These are phyloP conservation scores for Populus pruinosa DNA, from an alignment of 345 rosid species.

Conservation along the genomic window DNA sequence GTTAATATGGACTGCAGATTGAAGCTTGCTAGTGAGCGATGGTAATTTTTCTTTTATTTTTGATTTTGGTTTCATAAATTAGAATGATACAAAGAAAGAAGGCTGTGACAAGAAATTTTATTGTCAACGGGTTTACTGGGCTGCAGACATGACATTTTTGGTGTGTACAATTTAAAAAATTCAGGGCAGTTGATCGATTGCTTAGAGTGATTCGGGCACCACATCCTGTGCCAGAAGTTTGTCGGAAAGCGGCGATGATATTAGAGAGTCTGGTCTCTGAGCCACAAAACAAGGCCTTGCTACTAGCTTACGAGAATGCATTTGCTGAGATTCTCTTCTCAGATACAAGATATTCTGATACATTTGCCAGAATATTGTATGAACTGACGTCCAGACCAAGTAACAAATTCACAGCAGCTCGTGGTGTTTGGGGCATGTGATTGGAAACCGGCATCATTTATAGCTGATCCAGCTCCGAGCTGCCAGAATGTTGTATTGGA, in stretches of 20 bases:
- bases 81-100: background rate
- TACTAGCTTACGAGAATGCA: constrained; percentile 82
- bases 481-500: background rate
- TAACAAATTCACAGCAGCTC: constrained; percentile 76
- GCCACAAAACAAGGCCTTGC: constrained; percentile 77
- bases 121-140: background rate
- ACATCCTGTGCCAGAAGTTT: constrained; percentile 91
- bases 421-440: constrained; percentile 93
- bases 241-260: constrained; percentile 93
- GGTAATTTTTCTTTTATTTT: constrained; percentile 34
- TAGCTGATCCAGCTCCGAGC: background rate
- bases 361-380: constrained; percentile 84
- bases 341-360: constrained; percentile 79
- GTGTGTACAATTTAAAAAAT: constrained; percentile 6
- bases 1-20: constrained; percentile 94
- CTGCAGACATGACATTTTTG: background rate
- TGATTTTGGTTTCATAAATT: background rate
- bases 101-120: background rate
- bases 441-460: constrained; percentile 3
- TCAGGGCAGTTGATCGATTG: constrained; percentile 92
- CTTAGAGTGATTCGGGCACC: constrained; percentile 77
- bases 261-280: constrained; percentile 86
- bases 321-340: constrained; percentile 88
- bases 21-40: constrained; percentile 96
- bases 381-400: constrained; percentile 88